Percentiles rank a stretch among this genome's conserved stretches.
phyloP scores from a whole-genome alignment of 1,284 basidiomycete species.

The Rhizopogon hawkerae region DNA sequence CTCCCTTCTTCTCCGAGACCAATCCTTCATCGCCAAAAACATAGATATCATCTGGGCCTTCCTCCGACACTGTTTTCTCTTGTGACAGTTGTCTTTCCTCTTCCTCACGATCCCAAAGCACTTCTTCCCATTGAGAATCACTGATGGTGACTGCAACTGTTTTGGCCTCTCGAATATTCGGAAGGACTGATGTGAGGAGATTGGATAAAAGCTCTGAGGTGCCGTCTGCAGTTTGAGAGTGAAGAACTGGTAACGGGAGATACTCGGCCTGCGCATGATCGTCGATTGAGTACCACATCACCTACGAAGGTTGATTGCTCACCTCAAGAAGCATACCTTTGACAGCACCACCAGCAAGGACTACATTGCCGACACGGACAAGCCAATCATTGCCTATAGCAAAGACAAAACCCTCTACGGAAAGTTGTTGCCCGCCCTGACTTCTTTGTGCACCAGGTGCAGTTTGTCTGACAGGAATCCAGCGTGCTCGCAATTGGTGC shows the following conservation, averaged over 20 bases:
- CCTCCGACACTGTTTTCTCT: constrained; percentile 17
- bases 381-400: constrained; percentile 72
- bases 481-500: constrained; percentile 60
- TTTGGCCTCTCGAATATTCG: constrained; percentile 58
- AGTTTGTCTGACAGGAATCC: constrained; percentile 59
- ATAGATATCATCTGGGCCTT: constrained; percentile 41
- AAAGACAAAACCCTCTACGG: constrained; percentile 61
- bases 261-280: constrained; percentile 55
- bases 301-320: constrained; percentile 10
- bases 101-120: constrained; percentile 65
- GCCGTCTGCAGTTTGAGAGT: constrained; percentile 49
- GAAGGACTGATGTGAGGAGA: constrained; percentile 61
- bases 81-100: constrained; percentile 31
- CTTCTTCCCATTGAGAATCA: constrained; percentile 69
- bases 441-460: constrained; percentile 35
- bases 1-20: constrained; percentile 39
- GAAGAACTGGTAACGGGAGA: constrained; percentile 58
- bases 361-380: constrained; percentile 70
- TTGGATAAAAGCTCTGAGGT: constrained; percentile 66
- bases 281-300: constrained; percentile 5
- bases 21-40: constrained; percentile 46
- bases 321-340: constrained; percentile 78
- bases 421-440: constrained; percentile 53
- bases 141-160: constrained; percentile 67
- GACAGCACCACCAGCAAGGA: constrained; percentile 58